Conservation (phyloP, 2,329 filamentous ascomycete genomes). For the Juglanconis juglandina region DNA sequence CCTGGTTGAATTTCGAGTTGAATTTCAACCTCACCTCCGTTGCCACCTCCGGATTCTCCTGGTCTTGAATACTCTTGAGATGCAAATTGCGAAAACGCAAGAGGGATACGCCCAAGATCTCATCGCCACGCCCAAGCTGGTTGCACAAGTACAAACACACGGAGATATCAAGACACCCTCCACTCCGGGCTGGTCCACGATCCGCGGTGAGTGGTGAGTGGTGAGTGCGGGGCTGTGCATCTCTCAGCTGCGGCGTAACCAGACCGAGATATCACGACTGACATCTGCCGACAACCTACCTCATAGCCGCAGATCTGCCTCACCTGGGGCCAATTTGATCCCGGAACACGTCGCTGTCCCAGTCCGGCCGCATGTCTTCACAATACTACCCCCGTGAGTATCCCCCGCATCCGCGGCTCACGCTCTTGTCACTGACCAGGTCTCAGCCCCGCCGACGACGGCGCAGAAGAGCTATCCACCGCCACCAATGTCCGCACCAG, state of each 20-base stretch:
- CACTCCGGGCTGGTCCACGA: not conserved
- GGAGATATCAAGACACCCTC: not conserved
- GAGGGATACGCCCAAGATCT: not conserved
- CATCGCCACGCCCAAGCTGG: not conserved
- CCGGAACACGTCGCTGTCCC: not conserved
- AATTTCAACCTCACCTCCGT: slow-evolving; percentile 3
- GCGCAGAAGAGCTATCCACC: slow-evolving; percentile 31
- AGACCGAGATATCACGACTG: slow-evolving; percentile 4
- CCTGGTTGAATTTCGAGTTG: not conserved
- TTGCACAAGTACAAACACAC: not conserved
- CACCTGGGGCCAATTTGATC: not conserved
- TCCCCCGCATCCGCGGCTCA: not conserved
- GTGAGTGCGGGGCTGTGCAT: slow-evolving; percentile 18
- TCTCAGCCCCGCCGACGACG: slow-evolving; percentile 23
- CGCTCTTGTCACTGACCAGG: slow-evolving; percentile 7
- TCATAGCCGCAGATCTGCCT: not conserved
- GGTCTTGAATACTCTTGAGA: not conserved
- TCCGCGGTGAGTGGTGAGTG: slow-evolving; percentile 18
- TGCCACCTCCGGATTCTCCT: not conserved
- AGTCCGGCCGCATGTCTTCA: slow-evolving; percentile 18
- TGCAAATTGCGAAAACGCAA: not conserved
- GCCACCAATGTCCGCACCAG: slow-evolving; percentile 35
- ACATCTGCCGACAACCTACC: not conserved
- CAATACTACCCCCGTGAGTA: slow-evolving; percentile 26
- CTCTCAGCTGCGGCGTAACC: slow-evolving; percentile 8